Conservation (phyloP, 169 alveolate genomes). For the Eimeria acervulina region DNA sequence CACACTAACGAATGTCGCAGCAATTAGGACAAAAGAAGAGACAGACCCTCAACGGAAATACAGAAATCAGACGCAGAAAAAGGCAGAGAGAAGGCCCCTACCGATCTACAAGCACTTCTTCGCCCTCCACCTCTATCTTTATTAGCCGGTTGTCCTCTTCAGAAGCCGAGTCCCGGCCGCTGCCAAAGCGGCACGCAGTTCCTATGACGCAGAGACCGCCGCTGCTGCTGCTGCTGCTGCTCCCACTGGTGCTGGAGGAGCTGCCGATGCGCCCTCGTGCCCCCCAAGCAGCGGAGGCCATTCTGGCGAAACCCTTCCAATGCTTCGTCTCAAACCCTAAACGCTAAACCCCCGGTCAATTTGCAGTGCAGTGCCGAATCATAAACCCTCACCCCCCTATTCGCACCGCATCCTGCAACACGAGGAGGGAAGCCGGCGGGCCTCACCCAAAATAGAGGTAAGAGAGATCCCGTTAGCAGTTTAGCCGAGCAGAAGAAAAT, state of each 20-base stretch:
- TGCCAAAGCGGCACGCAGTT: constrained; percentile 52
- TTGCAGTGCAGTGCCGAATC: background rate
- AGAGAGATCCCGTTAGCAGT: background rate
- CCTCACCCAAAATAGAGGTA: background rate
- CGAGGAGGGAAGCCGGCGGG: background rate
- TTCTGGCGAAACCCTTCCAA: background rate
- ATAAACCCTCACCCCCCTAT: background rate
- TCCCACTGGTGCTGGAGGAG: constrained; percentile 6
- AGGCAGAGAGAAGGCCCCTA: background rate
- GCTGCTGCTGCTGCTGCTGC: constrained; percentile 57
- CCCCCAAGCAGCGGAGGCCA: constrained; percentile 35
- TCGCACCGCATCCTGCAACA: background rate
- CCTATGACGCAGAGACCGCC: constrained; percentile 21
- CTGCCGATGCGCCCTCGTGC: background rate
- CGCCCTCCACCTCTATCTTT: constrained; percentile 56
- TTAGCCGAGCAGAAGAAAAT: background rate
- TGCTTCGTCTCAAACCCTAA: background rate
- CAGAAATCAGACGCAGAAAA: background rate
- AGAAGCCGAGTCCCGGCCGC: background rate
- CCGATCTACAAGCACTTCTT: constrained; percentile 51
- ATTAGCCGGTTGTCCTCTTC: constrained; percentile 1
- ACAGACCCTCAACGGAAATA: background rate
- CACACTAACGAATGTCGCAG: no score
- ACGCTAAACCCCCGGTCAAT: background rate
- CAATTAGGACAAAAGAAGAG: no score